Evolutionary conservation across 495 filamentous ascomycete genomes (phyloP), one percentile per base, ranked within the genome.

Genomic region (Xylaria nigripes): DNA sequence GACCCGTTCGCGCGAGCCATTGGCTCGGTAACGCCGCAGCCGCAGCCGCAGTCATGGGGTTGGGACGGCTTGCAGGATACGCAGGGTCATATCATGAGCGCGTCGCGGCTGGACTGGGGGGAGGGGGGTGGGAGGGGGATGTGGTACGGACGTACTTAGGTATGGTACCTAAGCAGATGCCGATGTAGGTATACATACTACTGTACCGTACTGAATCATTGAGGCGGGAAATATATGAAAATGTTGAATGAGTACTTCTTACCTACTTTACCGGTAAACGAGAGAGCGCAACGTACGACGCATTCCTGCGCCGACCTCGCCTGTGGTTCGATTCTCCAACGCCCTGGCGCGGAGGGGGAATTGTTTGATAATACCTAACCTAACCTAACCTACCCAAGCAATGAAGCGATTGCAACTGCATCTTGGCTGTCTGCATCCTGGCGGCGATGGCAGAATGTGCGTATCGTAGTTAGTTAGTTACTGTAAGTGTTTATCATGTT

Each of bases 231-330:
- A 27, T 29, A 24, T 29, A 46, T 5, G 12, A 13, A 10, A 1
- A 34, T 21, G 29, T 21, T n/a, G 6, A 45, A 15, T 15, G 25
- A 19, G 27, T 10, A 24, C 25, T 29, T 29, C 25, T 29, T 29
- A 29, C 25, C 25, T 29, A 29, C 9, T 29, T 9, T 29, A 29
- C 25, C 25, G 9, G 9, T 4, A 29, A 29, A 29, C 3, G 9
- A 29, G 9, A 29, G 9, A 9, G 9, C 9, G 40, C 23, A 44
- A 24, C 25, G 29, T 54, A 3, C 13, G 51, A 47, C 51, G 44
- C 51, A 54, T 54, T 41, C 51, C 43, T 47, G 27, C 51, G 38
- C 51, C 43, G 51, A 44, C 19, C 46, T 54, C 51, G 51, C 51
- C 51, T 54, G 30, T 54, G 51, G 46, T 46, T 47, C 42, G 21